Percentiles rank a stretch among this genome's conserved stretches.
Evolutionary conservation across 148 eudicot species (phyloP).

Genomic region (Euryodendron excelsum): DNA sequence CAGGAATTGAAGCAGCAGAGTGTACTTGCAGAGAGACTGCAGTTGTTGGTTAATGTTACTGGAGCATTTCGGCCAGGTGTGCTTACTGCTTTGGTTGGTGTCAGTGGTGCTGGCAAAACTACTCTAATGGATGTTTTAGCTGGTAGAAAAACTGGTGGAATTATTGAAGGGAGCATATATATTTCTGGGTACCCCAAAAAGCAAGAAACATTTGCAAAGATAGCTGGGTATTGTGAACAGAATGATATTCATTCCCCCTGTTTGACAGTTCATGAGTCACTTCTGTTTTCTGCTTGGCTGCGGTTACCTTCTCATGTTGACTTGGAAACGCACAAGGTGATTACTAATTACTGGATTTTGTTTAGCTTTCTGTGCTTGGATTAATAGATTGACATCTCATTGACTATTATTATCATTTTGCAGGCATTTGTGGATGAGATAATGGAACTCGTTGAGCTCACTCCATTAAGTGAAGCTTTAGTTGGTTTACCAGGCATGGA

Average conservation of each 20-base stretch:
- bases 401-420: conserved; percentile 12
- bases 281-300: conserved; percentile 86
- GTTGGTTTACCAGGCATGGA: conserved; percentile 90
- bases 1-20: conserved; percentile 90
- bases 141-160: conserved; percentile 95
- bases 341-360: not conserved
- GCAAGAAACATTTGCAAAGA: conserved; percentile 88
- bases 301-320: conserved; percentile 70
- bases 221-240: conserved; percentile 97
- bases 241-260: conserved; percentile 91
- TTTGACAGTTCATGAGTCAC: conserved; percentile 80
- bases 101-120: conserved; percentile 98
- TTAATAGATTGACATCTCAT: not conserved
- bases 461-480: conserved; percentile 62
- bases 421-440: conserved; percentile 93
- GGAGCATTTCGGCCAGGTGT: conserved; percentile 96
- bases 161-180: conserved; percentile 65
- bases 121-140: conserved; percentile 99
- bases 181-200: conserved; percentile 88
- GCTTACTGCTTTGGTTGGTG: conserved; percentile 95
- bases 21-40: conserved; percentile 52
- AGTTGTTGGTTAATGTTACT: conserved; percentile 61
- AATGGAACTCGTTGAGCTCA: conserved; percentile 93
- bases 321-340: conserved; percentile 57
- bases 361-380: not conserved